Percentiles rank a stretch among this genome's conserved stretches.
phyloP scores from a whole-genome alignment of 2,329 filamentous ascomycete genomes.

The Monosporascus sp. region DNA sequence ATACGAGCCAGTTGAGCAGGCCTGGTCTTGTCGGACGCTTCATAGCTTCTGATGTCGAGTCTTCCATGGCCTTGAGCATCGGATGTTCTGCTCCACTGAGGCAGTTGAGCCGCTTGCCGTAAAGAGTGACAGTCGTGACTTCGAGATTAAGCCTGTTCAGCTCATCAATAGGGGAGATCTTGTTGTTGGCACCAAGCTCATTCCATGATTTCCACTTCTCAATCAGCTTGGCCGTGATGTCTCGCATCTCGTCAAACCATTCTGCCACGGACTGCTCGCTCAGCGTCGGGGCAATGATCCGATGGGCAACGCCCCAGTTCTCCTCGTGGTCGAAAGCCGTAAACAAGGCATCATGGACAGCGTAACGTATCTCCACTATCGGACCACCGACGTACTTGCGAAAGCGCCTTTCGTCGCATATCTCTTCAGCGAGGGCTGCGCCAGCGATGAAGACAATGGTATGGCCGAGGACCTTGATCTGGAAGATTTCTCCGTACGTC shows the following conservation, averaged over 20 bases:
- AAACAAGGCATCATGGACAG: constrained; percentile 47
- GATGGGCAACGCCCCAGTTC: constrained; percentile 45
- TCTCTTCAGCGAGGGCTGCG: constrained; percentile 35
- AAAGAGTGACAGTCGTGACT: constrained; percentile 43
- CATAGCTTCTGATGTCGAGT: constrained; percentile 49
- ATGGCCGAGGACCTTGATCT: constrained; percentile 35
- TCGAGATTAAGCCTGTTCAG: constrained; percentile 51
- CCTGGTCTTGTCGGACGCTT: constrained; percentile 46
- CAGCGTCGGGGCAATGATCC: constrained; percentile 45
- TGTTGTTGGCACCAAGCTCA: constrained; percentile 27
- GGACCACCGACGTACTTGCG: constrained; percentile 49
- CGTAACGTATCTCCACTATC: constrained; percentile 44
- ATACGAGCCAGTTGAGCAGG: constrained; percentile 46
- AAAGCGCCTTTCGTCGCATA: constrained; percentile 48
- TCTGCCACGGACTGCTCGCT: constrained; percentile 25
- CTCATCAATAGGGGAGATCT: constrained; percentile 40
- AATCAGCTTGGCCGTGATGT: constrained; percentile 43
- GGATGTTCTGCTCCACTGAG: constrained; percentile 41
- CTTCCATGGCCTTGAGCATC: constrained; percentile 48
- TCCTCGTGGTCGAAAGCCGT: constrained; percentile 43
- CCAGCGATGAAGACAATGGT: constrained; percentile 36
- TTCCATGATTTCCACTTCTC: constrained; percentile 37
- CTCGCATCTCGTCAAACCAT: constrained; percentile 43
- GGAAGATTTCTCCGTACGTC: constrained; percentile 42
- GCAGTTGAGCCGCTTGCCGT: constrained; percentile 42